Evolutionary conservation across 805 yeast genomes (phyloP), one percentile per base, ranked within the genome.

Genomic region (Wickerhamomyces strasburgensis): DNA sequence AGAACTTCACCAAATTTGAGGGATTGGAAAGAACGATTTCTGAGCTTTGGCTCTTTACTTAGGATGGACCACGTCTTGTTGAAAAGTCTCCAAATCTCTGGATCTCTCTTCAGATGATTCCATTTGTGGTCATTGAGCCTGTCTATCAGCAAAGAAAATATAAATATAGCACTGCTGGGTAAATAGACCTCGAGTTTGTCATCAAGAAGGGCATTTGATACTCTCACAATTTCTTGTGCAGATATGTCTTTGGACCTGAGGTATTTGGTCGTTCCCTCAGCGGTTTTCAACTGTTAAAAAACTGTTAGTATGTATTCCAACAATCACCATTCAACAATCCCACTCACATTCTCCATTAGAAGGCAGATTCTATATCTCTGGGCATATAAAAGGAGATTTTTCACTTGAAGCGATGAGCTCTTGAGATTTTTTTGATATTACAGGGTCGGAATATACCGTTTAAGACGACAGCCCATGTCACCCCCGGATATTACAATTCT

Each of bases 61-160:
- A 67, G 46, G 0, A 37, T 21, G 0, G 27, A 18, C 75, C 77
- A 75, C 36, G 63, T 54, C 14, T 50, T 49, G 34, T 54, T 51
- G 46, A 77, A 69, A 8, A 80, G 55, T 10, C 42, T 39, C 90
- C 90, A 83, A 2, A 73, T 57, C 2, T 54, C 49, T 2, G 51
- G 38, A 37, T 61, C 57, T n/a, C 39, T 52, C 47, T 69, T 76
- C 64, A 77, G 78, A 5, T 51, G 43, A 3, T 55, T 43, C n/a
- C 57, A 54, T 31, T 66, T 67, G 8, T 45, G 42, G 38, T 78
- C 84, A 39, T 72, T 70, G 49, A 82, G 56, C 37, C 88, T 63
- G 50, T 80, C 86, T 35, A 75, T 65, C 1, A 82, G 42, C 24
- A 83, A 61, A 33, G 78, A 84, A 34, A 80, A 63, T 4, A 80